Evolutionary conservation across 2,329 filamentous ascomycete genomes (phyloP).

Genomic region (Xylariales sp.): DNA sequence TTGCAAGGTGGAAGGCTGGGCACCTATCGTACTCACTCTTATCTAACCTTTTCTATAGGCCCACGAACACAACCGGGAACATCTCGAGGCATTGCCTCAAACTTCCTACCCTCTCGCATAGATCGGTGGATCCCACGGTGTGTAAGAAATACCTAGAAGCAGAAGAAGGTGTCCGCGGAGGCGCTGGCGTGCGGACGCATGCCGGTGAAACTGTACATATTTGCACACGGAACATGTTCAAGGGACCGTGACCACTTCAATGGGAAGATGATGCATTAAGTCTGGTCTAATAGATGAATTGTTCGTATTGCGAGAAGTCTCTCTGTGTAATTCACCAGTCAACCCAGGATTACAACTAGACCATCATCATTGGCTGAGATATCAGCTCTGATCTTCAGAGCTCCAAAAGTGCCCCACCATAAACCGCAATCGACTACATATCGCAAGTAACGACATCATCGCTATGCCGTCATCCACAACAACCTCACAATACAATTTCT

Average conservation of each 20-base stretch:
- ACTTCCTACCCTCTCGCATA: constrained; percentile 75
- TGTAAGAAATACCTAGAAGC: neutral
- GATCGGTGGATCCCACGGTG: constrained; percentile 1
- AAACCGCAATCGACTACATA: too few relatives aligned
- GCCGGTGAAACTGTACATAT: too few relatives aligned
- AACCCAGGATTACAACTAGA: too few relatives aligned
- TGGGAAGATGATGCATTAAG: too few relatives aligned
- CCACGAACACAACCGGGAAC: constrained; percentile 79
- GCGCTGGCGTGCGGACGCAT: neutral
- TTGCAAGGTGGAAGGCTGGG: neutral
- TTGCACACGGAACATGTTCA: too few relatives aligned
- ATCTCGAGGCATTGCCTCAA: constrained; percentile 75
- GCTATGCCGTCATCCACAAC: constrained; percentile 35
- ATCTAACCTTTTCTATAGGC: constrained; percentile 53
- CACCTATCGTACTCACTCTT: neutral
- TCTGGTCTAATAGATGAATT: too few relatives aligned
- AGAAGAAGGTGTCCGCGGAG: neutral
- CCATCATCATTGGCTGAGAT: too few relatives aligned
- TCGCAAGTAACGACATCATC: too few relatives aligned
- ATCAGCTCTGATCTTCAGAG: too few relatives aligned
- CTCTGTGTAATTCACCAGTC: too few relatives aligned
- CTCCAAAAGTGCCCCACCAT: neutral
- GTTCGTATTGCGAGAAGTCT: too few relatives aligned
- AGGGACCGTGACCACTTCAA: too few relatives aligned
- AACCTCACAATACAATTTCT: constrained; percentile 30